Conservation (phyloP, 495 filamentous ascomycete species). For the Neurospora pannonica region DNA sequence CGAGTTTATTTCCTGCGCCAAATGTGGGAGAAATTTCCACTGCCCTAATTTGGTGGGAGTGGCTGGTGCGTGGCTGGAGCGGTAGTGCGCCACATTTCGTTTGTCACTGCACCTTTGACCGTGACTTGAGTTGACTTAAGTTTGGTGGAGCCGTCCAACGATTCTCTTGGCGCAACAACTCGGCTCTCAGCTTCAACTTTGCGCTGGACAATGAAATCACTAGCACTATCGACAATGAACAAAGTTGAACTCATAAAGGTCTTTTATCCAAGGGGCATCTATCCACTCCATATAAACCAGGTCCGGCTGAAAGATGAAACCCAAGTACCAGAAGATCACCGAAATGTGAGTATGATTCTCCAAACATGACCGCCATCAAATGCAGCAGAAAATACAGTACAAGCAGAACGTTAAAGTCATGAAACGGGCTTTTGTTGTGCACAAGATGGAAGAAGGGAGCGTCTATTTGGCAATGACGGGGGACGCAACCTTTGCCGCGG, state of each 20-base stretch:
- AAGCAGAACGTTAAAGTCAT: not conserved
- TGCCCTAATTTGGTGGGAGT: conserved; percentile 22
- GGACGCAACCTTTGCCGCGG: conserved; percentile 37
- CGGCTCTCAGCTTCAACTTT: not conserved
- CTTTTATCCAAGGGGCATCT: not conserved
- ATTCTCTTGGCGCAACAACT: not conserved
- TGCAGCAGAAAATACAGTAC: conserved; percentile 2
- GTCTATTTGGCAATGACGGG: conserved; percentile 38
- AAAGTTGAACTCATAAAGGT: not conserved
- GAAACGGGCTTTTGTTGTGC: not conserved
- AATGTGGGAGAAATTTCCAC: conserved; percentile 20
- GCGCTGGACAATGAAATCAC: not conserved
- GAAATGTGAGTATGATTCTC: not conserved
- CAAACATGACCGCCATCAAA: not conserved
- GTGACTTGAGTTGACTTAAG: too few species aligned
- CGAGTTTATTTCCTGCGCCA: conserved; percentile 18
- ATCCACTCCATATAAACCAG: not conserved
- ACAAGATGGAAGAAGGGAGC: not conserved
- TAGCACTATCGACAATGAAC: not conserved
- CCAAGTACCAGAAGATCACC: not conserved
- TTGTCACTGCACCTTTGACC: not conserved
- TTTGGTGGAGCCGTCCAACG: not conserved
- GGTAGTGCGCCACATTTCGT: not conserved
- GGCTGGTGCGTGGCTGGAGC: conserved; percentile 11
- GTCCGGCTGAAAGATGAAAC: not conserved